Conservation (phyloP, 805 yeast genomes). For the Hanseniaspora pseudoguilliermondii region DNA sequence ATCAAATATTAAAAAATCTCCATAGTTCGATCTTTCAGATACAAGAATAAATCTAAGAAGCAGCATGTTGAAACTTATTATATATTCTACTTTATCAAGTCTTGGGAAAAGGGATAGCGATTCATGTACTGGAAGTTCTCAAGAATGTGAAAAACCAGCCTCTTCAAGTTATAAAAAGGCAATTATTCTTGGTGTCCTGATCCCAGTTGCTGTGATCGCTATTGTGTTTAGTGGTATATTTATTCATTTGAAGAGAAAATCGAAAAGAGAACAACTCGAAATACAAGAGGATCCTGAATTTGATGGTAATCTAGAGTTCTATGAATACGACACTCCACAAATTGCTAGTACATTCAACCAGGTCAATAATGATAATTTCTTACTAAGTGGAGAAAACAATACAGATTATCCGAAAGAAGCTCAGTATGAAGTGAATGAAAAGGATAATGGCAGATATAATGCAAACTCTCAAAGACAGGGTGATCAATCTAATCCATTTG, state of each 20-base stretch:
- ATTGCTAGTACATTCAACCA: constrained; percentile 2
- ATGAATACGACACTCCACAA: constrained; percentile 12
- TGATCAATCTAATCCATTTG: neutral
- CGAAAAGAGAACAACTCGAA: constrained; percentile 7
- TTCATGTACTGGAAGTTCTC: constrained; percentile 1
- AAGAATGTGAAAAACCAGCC: constrained; percentile 13
- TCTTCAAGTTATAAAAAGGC: constrained; percentile 7
- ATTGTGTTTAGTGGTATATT: constrained; percentile 4
- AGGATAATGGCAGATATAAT: neutral
- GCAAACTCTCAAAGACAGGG: neutral
- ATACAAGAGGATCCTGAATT: constrained; percentile 12
- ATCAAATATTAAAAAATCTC: no score
- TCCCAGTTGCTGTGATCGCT: constrained; percentile 11
- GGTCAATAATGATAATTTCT: neutral
- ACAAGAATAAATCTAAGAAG: neutral
- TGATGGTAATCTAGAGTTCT: constrained; percentile 13
- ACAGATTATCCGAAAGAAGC: neutral
- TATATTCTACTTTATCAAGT: neutral
- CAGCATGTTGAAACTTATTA: neutral
- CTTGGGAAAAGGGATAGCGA: constrained; percentile 4
- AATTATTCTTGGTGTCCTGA: constrained; percentile 4
- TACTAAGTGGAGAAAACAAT: neutral
- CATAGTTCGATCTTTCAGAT: no score
- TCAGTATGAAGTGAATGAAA: neutral
- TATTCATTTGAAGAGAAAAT: constrained; percentile 5